These are phyloP conservation scores for Aegilops tauschii DNA, from an alignment of 176 grass and related monocot genomes.

Conservation along the genomic window DNA sequence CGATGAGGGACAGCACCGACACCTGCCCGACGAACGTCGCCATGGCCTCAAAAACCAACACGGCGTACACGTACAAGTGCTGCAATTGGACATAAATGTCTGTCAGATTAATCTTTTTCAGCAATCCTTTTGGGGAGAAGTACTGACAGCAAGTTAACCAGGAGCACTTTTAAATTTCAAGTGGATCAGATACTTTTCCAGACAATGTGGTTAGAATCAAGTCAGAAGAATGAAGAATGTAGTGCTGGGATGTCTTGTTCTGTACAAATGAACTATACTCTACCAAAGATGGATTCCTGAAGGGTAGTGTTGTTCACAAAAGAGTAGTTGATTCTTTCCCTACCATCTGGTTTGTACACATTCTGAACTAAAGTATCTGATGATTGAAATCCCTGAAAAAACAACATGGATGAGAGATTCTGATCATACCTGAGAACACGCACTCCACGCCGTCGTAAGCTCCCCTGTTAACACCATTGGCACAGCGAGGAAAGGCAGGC, in stretches of 20 bases:
- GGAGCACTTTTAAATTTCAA: not conserved
- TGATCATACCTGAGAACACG: constrained; percentile 56
- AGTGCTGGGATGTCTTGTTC: constrained; percentile 12
- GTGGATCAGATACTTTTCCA: constrained; percentile 9
- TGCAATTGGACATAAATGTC: constrained; percentile 7
- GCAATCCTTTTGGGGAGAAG: not conserved
- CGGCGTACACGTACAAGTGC: constrained; percentile 86
- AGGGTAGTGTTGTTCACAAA: not conserved
- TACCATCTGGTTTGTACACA: not conserved
- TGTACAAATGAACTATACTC: not conserved
- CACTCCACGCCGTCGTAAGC: constrained; percentile 77
- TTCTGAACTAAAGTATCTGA: constrained; percentile 12
- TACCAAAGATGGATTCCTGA: not conserved
- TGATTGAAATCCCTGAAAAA: not conserved
- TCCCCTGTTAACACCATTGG: constrained; percentile 89
- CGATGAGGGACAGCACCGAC: constrained; percentile 91
- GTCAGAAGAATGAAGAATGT: not conserved
- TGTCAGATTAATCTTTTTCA: not conserved
- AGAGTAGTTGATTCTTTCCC: constrained; percentile 32
- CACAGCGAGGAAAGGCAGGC: constrained; percentile 69
- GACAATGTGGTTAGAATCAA: not conserved
- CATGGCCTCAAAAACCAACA: constrained; percentile 92
- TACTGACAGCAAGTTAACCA: not conserved
- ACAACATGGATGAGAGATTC: not conserved
- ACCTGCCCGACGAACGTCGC: constrained; percentile 93